Evolutionary conservation across 192 early-diverging fungal species (phyloP), one percentile per base, ranked within the genome.

Genomic region (Gorgonomyces haynaldii): DNA sequence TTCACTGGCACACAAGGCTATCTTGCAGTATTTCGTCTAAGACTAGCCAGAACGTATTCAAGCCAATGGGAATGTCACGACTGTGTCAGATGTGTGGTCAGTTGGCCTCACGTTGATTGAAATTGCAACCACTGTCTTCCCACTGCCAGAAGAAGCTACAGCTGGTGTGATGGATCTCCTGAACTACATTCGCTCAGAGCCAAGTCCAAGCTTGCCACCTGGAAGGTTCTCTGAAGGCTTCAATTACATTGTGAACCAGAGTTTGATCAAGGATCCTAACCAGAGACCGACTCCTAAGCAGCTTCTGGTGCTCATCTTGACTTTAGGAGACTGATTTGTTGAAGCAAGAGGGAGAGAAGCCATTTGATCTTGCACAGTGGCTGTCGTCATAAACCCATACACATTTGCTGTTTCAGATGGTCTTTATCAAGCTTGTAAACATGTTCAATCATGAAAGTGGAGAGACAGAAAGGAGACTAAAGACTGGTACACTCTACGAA

Each of bases 1-100:
- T 99, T 99, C 76, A 83, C 86, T 0, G 96, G 96, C 15, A 99
- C 96, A 17, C 17, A 84, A 81, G 56, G 87, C 84, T 50, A 96
- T 29, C 87, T 92, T 84, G 85, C 86, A 74, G 42, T 43, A 43
- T 28, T 28, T 12, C 6, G 6, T 9, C 29, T 43, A 16, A 31
- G 27, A 17, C 25, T 59, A 88, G 84, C 96, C 96, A 36, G 96
- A 99, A 58, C 76, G 96, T 27, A 96, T 99, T 51, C 81, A 86
- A 65, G 89, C 85, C 50, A 81, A 72, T 3, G 50, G 54, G 13
- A 25, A n/a, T 8, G 69, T 95, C 52, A 80, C 85, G 0, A 85
- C 94, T 17, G 84, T 84, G 47, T 85, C 86, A 15, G 92, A 97
- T 57, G 81, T 97, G n/a, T 99, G 96, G 96, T 88, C 86, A 7